phyloP scores from a whole-genome alignment of 108 stramenopile genomes.

The Nitzschia sp. region DNA sequence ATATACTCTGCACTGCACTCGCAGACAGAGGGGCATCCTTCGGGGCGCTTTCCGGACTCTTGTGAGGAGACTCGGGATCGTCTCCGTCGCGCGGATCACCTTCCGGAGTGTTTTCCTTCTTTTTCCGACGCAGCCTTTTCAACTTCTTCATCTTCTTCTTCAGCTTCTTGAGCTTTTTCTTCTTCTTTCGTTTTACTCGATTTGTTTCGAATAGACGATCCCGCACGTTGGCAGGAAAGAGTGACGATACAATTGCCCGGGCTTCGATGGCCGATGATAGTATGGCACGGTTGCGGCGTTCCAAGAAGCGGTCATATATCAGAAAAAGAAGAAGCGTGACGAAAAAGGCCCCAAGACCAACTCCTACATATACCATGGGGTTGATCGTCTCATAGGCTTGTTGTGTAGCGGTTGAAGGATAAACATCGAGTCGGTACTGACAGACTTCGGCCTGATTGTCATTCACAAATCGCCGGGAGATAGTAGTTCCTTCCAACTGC shows the following conservation, averaged over 20 bases:
- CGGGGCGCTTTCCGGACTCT: neutral
- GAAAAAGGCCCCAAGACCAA: neutral
- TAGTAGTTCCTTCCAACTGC: too few species aligned
- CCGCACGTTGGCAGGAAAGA: slow-evolving; percentile 27
- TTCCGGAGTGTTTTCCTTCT: neutral
- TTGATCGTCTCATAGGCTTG: too few species aligned
- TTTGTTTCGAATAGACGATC: slow-evolving; percentile 23
- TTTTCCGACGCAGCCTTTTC: neutral
- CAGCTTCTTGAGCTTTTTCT: slow-evolving; percentile 6
- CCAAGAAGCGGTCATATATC: slow-evolving; percentile 7
- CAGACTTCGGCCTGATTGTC: too few species aligned
- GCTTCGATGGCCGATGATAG: slow-evolving; percentile 14
- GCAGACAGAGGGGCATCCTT: neutral
- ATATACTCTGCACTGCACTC: neutral
- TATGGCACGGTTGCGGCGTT: slow-evolving; percentile 5
- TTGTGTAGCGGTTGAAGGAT: too few species aligned
- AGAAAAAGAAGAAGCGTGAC: neutral
- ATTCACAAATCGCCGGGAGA: too few species aligned
- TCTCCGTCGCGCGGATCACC: neutral
- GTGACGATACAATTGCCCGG: slow-evolving; percentile 31
- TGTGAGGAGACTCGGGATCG: neutral
- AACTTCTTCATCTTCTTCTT: neutral
- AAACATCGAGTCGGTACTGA: too few species aligned
- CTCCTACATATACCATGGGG: neutral
- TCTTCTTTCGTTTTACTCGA: slow-evolving; percentile 7